These are phyloP conservation scores for Plantago coronopus DNA, from an alignment of 305 asterid genomes.

Conservation along the genomic window DNA sequence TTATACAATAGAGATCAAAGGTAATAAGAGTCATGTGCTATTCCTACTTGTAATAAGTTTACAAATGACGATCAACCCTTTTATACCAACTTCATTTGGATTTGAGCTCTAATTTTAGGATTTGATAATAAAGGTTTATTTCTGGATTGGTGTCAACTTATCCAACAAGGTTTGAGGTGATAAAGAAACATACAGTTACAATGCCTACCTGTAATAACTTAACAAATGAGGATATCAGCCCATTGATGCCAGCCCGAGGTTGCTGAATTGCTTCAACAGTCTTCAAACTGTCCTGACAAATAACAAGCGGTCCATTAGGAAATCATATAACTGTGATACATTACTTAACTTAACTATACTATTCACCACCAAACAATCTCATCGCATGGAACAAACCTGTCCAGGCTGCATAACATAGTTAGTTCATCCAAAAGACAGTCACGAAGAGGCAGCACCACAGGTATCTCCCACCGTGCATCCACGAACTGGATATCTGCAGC, in stretches of 20 bases:
- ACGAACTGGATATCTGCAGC: slow-evolving; percentile 92
- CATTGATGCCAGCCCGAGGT: slow-evolving; percentile 74
- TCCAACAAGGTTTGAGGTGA: background rate
- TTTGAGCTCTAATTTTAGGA: no score
- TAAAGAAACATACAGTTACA: background rate
- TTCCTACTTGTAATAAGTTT: no score
- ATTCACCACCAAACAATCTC: slow-evolving; percentile 13
- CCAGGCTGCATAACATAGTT: slow-evolving; percentile 63
- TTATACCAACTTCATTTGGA: no score
- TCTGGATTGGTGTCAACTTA: background rate
- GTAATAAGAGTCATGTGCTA: no score
- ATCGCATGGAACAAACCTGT: slow-evolving; percentile 47
- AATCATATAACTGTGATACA: slow-evolving; percentile 10
- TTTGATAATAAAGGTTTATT: background rate
- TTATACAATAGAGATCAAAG: no score
- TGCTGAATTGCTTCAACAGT: slow-evolving; percentile 49
- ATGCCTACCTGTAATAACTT: slow-evolving; percentile 68
- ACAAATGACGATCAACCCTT: no score
- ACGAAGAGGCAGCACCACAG: slow-evolving; percentile 83
- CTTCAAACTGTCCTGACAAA: slow-evolving; percentile 63
- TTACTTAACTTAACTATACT: background rate
- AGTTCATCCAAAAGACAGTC: slow-evolving; percentile 82
- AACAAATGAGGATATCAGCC: slow-evolving; percentile 76
- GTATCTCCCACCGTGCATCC: slow-evolving; percentile 87
- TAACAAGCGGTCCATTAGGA: slow-evolving; percentile 29